Percentiles rank a stretch among this genome's conserved stretches.
phyloP scores from a whole-genome alignment of 345 rosid genomes.

The Melastoma malabathricum region DNA sequence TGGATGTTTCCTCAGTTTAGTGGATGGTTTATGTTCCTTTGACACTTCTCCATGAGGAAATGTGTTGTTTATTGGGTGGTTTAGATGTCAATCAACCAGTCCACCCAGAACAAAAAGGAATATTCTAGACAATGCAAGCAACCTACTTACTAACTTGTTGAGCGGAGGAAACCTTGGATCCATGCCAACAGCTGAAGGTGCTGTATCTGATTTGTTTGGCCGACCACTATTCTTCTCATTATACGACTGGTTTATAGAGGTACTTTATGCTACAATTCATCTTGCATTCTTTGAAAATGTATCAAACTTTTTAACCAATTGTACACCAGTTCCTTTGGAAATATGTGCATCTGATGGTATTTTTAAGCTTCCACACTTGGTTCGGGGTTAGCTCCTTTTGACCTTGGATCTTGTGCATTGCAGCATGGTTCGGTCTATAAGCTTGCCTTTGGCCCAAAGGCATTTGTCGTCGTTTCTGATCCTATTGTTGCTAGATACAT shows the following conservation, averaged over 20 bases:
- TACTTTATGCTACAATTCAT: slow-evolving; percentile 4
- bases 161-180: slow-evolving; percentile 72
- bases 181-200: slow-evolving; percentile 87
- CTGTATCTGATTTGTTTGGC: slow-evolving; percentile 78
- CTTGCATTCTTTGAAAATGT: no score
- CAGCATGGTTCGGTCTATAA: slow-evolving; percentile 93
- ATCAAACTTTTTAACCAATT: no score
- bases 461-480: slow-evolving; percentile 93
- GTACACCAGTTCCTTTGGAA: no score
- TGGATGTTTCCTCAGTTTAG: neutral
- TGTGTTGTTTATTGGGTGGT: slow-evolving; percentile 2
- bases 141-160: slow-evolving; percentile 63
- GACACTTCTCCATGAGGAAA: neutral
- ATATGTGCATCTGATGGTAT: no score
- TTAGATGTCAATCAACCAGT: slow-evolving; percentile 63
- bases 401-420: slow-evolving; percentile 4
- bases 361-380: no score
- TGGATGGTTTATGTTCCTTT: neutral
- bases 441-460: slow-evolving; percentile 97
- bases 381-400: no score
- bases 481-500: slow-evolving; percentile 76
- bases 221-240: slow-evolving; percentile 78
- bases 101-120: slow-evolving; percentile 44
- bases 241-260: slow-evolving; percentile 92
- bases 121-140: slow-evolving; percentile 74